Evolutionary conservation across 768 basidiomycete species (phyloP), one percentile per base, ranked within the genome.

Genomic region (Megacollybia marginata): DNA sequence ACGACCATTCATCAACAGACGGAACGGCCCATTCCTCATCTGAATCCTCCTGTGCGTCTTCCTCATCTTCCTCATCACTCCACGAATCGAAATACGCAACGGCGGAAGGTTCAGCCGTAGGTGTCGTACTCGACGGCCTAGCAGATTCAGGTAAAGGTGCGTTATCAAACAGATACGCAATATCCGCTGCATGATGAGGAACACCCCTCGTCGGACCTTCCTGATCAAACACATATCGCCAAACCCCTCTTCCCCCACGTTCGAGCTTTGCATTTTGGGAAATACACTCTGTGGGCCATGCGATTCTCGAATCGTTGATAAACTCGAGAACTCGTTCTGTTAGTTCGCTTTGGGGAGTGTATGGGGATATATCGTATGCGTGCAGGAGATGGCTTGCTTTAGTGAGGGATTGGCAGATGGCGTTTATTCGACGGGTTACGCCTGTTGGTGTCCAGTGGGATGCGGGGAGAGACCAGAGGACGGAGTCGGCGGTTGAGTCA

Each of bases 211-310:
- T 69, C 9, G 86, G 83, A 1, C 83, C 78, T 57, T 87, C 88
- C 66, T 90, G 88, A 64, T 90, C 88, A 59, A 90, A 90, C 15
- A 87, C 79, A 56, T 86, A 90, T 50, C 88, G 74, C 81, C 82
- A 90, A 5, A 88, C 85, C n/a, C 76, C 75, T 36, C 69, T 69
- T 1, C 80, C 83, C 12, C 74, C 72, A 2, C 77, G 69, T 44
- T 73, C 76, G 15, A 63, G 68, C 48, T 72, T 72, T 2, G 78
- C 73, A 48, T 71, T 72, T 47, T 74, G 67, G 3, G 74, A 76
- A 33, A 83, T 66, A 53, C 81, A 78, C 20, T 90, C 82, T 1
- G 82, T 84, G 9, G 85, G 85, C 85, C 85, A 90, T 12, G 84
- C 83, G 33, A 89, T 72, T 20, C 83, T 78, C 10, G 84, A 74